Evolutionary conservation across 2,329 filamentous ascomycete genomes (phyloP).

Genomic region (Teratosphaeria viscida): DNA sequence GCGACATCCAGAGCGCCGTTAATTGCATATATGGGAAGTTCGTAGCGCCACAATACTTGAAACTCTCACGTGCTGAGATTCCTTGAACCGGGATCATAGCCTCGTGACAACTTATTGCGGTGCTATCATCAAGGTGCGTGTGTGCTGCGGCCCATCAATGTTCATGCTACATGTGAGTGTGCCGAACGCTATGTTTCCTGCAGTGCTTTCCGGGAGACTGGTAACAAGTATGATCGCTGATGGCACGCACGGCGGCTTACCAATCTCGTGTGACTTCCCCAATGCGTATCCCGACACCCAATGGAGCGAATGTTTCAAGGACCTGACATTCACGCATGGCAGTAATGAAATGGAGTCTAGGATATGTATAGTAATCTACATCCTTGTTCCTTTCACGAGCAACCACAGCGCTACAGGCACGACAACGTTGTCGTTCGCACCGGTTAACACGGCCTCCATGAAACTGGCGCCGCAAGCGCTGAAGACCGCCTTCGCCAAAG

Average conservation of each 20-base stretch:
- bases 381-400: conserved; percentile 66
- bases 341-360: no score
- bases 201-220: background rate
- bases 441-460: conserved; percentile 89
- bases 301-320: background rate
- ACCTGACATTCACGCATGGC: background rate
- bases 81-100: background rate
- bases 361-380: conserved; percentile 28
- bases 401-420: conserved; percentile 90
- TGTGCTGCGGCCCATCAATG: background rate
- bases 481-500: conserved; percentile 50
- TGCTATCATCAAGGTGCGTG: background rate
- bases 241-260: background rate
- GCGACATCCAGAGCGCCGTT: background rate
- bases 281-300: background rate
- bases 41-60: no score
- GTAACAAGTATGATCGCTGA: background rate
- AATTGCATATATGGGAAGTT: background rate
- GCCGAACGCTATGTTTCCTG: background rate
- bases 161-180: background rate
- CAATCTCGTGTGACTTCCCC: background rate
- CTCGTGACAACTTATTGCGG: background rate
- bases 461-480: conserved; percentile 76
- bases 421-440: conserved; percentile 96
- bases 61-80: no score